phyloP scores from a whole-genome alignment of 495 filamentous ascomycete species.

The Gamarada debralockiae region DNA sequence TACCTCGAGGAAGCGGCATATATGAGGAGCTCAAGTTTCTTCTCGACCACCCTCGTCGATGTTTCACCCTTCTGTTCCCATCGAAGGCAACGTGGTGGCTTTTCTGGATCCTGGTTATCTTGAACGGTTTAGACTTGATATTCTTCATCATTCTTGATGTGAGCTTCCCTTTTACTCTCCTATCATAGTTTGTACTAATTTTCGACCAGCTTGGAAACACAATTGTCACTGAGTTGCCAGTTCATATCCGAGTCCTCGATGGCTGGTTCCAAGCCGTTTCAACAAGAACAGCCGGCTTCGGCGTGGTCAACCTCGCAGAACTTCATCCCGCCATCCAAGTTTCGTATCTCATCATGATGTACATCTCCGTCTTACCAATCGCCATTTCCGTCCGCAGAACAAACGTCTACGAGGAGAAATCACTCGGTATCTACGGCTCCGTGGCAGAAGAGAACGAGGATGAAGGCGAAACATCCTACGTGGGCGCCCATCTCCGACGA shows the following conservation, averaged over 20 bases:
- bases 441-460: slow-evolving; percentile 42
- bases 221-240: slow-evolving; percentile 55
- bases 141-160: slow-evolving; percentile 90
- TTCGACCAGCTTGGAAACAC: slow-evolving; percentile 59
- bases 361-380: slow-evolving; percentile 94
- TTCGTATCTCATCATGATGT: slow-evolving; percentile 98
- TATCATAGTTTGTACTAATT: neutral
- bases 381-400: slow-evolving; percentile 90
- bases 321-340: slow-evolving; percentile 91
- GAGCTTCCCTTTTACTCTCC: slow-evolving; percentile 31
- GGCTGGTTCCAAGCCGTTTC: slow-evolving; percentile 85
- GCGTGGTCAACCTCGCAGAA: slow-evolving; percentile 67
- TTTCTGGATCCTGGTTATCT: slow-evolving; percentile 73
- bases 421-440: slow-evolving; percentile 70
- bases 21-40: slow-evolving; percentile 90
- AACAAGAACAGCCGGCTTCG: slow-evolving; percentile 85
- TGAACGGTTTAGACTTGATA: slow-evolving; percentile 81
- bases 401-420: slow-evolving; percentile 96
- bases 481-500: slow-evolving; percentile 80
- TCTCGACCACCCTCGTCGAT: slow-evolving; percentile 89
- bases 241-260: slow-evolving; percentile 70
- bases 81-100: slow-evolving; percentile 93
- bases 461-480: slow-evolving; percentile 66
- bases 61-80: slow-evolving; percentile 91
- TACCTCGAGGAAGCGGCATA: slow-evolving; percentile 55